Evolutionary conservation across 371 early-diverging fungal species (phyloP).

Genomic region (Lichtheimia corymbifera): DNA sequence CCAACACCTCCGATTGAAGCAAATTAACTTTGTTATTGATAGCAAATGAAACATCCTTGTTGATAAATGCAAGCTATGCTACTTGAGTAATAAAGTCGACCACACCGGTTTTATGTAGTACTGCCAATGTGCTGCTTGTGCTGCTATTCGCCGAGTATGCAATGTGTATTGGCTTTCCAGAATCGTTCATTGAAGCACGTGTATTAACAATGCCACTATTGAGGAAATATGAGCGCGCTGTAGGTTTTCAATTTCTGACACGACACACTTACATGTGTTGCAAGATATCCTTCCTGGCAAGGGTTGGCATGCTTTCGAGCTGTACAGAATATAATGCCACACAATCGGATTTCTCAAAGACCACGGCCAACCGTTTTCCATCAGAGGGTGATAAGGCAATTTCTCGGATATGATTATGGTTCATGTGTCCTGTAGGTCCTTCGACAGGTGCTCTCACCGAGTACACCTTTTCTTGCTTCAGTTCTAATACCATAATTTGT

Average conservation of each 20-base stretch:
- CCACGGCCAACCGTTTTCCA: conserved; percentile 35
- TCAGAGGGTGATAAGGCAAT: conserved; percentile 29
- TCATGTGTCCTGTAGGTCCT: not conserved
- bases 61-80: not conserved
- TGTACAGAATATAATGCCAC: conserved; percentile 29
- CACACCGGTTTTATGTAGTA: not conserved
- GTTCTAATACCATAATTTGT: not conserved
- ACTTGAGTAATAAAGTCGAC: not conserved
- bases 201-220: not conserved
- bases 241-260: not conserved
- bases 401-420: conserved; percentile 28
- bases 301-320: conserved; percentile 13
- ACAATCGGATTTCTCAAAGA: conserved; percentile 26
- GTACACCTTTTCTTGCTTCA: conserved; percentile 9
- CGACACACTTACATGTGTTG: not conserved
- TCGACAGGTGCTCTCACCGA: conserved; percentile 1
- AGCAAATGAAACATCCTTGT: no score
- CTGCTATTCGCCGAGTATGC: not conserved
- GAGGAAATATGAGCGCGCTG: not conserved
- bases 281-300: conserved; percentile 1
- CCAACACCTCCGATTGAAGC: no score
- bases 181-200: not conserved
- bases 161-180: not conserved
- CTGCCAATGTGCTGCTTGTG: not conserved
- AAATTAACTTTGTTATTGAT: no score